Evolutionary conservation across 148 eudicot genomes (phyloP), one percentile per base, ranked within the genome.

Genomic region (Rhododendron williamsianum): DNA sequence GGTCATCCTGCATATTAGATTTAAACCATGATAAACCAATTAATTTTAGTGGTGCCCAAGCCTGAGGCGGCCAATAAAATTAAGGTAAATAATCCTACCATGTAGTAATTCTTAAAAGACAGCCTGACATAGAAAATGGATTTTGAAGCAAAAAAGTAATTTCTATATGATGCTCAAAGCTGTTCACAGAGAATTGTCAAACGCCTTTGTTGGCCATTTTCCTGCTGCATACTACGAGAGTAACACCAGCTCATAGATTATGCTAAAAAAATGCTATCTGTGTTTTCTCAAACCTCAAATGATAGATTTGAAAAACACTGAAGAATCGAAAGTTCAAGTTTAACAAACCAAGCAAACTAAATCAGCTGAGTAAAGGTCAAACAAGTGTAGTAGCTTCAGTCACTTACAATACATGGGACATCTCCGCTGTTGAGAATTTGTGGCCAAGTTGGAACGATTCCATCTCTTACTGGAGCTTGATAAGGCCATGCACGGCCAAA

Each of bases 401-500:
- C 21, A 89, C 96, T 91, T 91, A 97, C 98, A 35, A 91, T 93
- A 88, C 99, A 97, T 2, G 98, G 98, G 84, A 94, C 96, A 58
- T 33, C 27, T 21, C 82, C 84, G 30, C 89, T 82, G 78, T 91
- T 90, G 56, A 92, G 84, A 84, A 97, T 92, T 80, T 97, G 91
- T 18, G 98, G 98, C 99, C 99, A 97, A 81, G 95, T 89, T 51
- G 98, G 98, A 84, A 95, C 96, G 35, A 86, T 86, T 41, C 99
- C 99, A 51, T 85, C 94, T 91, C 91, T 91, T 2, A 95, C 99
- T 3, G 96, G 94, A 81, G 99, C 99, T 88, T 94, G 87, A 49
- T 90, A 83, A 87, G 99, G 99, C 99, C 99, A 97, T 25, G 99
- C 98, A 36, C 99, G 98, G 2, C 99, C 99, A 90, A 92, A 97